Conservation (phyloP, 1,139 yeast genomes). For the Sugiyamaella castrensis region DNA sequence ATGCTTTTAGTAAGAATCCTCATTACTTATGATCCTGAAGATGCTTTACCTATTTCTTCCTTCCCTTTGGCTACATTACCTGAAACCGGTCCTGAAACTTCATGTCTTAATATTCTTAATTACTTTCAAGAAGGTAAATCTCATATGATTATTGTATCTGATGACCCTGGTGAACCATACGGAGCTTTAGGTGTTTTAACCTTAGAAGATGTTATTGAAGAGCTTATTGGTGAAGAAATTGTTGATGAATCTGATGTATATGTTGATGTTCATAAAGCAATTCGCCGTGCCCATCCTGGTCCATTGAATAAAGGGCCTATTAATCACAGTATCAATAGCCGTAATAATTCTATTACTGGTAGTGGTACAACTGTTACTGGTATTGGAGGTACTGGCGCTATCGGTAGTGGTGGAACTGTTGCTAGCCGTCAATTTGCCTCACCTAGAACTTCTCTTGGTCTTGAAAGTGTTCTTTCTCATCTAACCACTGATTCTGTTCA, state of each 20-base stretch:
- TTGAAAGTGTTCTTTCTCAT: slow-evolving; percentile 26
- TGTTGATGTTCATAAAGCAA: slow-evolving; percentile 83
- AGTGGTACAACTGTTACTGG: no score
- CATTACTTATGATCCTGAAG: slow-evolving; percentile 96
- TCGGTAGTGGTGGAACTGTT: neutral
- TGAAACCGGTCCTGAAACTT: slow-evolving; percentile 87
- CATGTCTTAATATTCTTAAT: slow-evolving; percentile 88
- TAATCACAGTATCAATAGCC: neutral
- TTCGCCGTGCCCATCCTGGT: slow-evolving; percentile 73
- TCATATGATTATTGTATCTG: slow-evolving; percentile 93
- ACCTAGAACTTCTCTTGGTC: slow-evolving; percentile 27
- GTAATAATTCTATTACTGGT: slow-evolving; percentile 1
- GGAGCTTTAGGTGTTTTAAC: slow-evolving; percentile 94
- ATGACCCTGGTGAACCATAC: slow-evolving; percentile 76
- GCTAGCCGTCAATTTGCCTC: slow-evolving; percentile 8
- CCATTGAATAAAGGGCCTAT: slow-evolving; percentile 57
- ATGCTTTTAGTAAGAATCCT: slow-evolving; percentile 90
- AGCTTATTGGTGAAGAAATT: slow-evolving; percentile 94
- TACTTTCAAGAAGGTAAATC: slow-evolving; percentile 98
- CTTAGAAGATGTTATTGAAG: slow-evolving; percentile 95
- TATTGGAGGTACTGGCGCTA: no score
- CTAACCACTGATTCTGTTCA: slow-evolving; percentile 12
- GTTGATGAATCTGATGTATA: slow-evolving; percentile 97
- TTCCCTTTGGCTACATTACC: slow-evolving; percentile 96
- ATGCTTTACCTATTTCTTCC: slow-evolving; percentile 84